Evolutionary conservation across 2,329 filamentous ascomycete species (phyloP), one percentile per base, ranked within the genome.

Genomic region (Beauveria sp.): DNA sequence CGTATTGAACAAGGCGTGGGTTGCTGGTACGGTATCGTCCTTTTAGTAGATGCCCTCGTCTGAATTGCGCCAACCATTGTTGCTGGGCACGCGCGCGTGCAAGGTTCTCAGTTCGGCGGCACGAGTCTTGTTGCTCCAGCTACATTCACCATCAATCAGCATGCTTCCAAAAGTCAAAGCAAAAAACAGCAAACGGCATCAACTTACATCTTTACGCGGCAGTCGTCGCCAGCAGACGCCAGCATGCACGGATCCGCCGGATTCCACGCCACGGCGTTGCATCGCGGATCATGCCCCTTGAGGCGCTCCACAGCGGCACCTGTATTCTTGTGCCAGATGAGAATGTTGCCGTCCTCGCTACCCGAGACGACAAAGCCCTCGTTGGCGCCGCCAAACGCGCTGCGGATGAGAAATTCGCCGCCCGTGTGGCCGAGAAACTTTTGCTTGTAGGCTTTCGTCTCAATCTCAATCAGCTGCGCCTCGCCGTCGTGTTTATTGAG

Each of bases 331-430:
- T 96, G 90, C 91, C 92, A 97, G 63, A 99, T 90, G 71, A 91
- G 88, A 47, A 97, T 83, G 61, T 83, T 81, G 2, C 85, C 85
- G 64, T 86, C 84, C 82, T 97, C 92, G 68, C 92, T 96, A 12
- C 94, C 94, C 68, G 90, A 93, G 30, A 96, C 80, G 10, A 97
- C 88, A 72, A 97, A 97, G 71, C 88, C 92, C 75, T 97, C 92
- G 62, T 90, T 88, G 1, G 93, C 92, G 37, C 94, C 94, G 20
- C 94, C 94, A 74, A 97, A 94, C 0, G 81, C 79, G 68, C 87
- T 90, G 55, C 93, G 83, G 62, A 99, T 96, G 60, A 97, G 83
- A 70, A 80, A 96, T 2, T 88, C 78, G 59, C 85, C 87, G 64
- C 92, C 90, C 48, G 81, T 83, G 64, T 92, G 89, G 0, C 91